Conservation (phyloP, 2,329 filamentous ascomycete genomes). For the Penicillium sp. region DNA sequence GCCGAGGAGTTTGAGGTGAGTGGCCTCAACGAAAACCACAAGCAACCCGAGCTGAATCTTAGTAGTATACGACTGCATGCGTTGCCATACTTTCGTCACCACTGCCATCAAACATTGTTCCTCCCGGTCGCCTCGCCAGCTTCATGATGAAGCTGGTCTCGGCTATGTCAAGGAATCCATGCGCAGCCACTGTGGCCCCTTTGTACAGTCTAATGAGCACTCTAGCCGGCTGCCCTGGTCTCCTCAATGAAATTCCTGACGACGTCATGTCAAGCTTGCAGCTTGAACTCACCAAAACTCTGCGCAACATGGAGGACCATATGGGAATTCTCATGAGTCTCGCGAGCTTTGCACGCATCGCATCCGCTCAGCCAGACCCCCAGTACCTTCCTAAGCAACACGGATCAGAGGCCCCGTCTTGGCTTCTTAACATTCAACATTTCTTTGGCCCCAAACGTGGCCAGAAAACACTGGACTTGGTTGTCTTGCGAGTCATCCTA, state of each 20-base stretch:
- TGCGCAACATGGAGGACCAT: conserved; percentile 45
- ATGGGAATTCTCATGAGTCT: conserved; percentile 47
- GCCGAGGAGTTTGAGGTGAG: conserved; percentile 36
- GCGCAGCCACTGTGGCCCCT: conserved; percentile 37
- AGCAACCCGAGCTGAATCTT: not conserved
- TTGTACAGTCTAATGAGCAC: conserved; percentile 39
- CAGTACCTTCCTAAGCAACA: conserved; percentile 9
- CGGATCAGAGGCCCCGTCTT: conserved; percentile 26
- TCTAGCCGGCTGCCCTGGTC: conserved; percentile 29
- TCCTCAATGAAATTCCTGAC: conserved; percentile 35
- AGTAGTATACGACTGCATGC: conserved; percentile 37
- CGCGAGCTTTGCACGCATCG: conserved; percentile 44
- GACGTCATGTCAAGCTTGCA: conserved; percentile 44
- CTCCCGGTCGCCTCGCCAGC: conserved; percentile 37
- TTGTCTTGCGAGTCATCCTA: conserved; percentile 45
- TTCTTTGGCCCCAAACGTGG: conserved; percentile 46
- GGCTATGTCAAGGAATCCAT: conserved; percentile 34
- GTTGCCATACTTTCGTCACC: conserved; percentile 40
- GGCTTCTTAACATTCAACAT: conserved; percentile 41
- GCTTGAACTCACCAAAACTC: conserved; percentile 39
- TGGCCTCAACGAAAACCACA: not conserved
- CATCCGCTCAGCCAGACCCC: conserved; percentile 20
- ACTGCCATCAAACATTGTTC: conserved; percentile 31
- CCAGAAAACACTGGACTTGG: conserved; percentile 46
- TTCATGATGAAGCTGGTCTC: conserved; percentile 39